A percentile compares a stretch with the other conserved stretches of the same genome.
Evolutionary conservation across 108 stramenopile genomes (phyloP).

Genomic region (Asterionellopsis glacialis): DNA sequence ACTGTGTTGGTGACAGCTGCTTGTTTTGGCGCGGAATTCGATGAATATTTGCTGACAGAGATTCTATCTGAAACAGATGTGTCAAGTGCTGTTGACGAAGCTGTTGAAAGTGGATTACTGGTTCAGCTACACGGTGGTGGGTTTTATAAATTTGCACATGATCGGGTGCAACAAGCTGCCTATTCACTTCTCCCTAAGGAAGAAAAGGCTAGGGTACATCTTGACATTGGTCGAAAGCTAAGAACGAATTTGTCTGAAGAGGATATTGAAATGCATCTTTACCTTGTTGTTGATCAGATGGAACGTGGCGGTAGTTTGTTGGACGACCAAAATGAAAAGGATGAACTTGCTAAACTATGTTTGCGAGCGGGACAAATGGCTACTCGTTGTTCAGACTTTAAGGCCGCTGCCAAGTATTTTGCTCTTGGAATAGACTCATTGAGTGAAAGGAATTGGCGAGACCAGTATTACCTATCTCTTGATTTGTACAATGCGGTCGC

Average conservation of each 20-base stretch:
- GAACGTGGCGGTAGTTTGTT: neutral
- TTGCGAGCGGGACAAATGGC: conserved; percentile 17
- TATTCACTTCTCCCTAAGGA: conserved; percentile 29
- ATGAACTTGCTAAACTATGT: conserved; percentile 8
- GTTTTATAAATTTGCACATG: conserved; percentile 36
- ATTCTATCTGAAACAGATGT: conserved; percentile 3
- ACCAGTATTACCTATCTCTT: conserved; percentile 30
- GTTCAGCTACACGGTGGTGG: conserved; percentile 6
- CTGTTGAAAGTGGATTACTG: conserved; percentile 14
- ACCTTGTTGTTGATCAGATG: neutral
- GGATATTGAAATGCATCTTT: neutral
- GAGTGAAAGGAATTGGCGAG: conserved; percentile 12
- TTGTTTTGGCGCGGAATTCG: conserved; percentile 27
- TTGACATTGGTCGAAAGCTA: conserved; percentile 1
- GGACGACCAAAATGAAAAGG: neutral
- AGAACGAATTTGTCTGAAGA: conserved; percentile 1
- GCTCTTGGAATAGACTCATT: conserved; percentile 9
- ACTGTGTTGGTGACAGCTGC: conserved; percentile 19
- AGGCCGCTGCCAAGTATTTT: conserved; percentile 9
- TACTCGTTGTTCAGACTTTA: conserved; percentile 10
- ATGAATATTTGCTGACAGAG: neutral
- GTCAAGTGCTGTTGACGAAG: conserved; percentile 1
- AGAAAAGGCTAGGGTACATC: neutral
- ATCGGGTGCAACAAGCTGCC: conserved; percentile 47
- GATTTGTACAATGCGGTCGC: conserved; percentile 13